Percentiles rank a stretch among this genome's conserved stretches.
These are phyloP conservation scores for Pezicula neosporulosa DNA, from an alignment of 2,329 filamentous ascomycete genomes.

Conservation along the genomic window DNA sequence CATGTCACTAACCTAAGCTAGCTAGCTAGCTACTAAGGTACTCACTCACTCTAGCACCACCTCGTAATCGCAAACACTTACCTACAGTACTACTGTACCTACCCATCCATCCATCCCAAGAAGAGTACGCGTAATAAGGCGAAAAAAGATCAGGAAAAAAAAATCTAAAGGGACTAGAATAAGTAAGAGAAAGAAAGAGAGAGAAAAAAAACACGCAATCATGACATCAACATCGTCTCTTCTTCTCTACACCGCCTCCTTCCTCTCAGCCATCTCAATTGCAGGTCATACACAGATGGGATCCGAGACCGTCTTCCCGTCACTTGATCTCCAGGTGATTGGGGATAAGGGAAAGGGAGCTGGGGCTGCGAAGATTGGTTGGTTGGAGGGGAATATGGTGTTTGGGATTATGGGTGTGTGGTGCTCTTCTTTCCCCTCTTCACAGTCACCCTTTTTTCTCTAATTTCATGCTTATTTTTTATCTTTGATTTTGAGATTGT, in stretches of 20 bases:
- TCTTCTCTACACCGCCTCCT: conserved; percentile 11
- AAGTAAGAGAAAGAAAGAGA: too few relatives aligned
- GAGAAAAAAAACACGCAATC: too few relatives aligned
- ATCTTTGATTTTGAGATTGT: background rate
- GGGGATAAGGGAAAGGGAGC: conserved; percentile 5
- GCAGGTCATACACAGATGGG: conserved; percentile 16
- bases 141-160: too few relatives aligned
- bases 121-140: too few relatives aligned
- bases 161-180: too few relatives aligned
- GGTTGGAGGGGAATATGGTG: conserved; percentile 11
- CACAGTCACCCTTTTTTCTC: background rate
- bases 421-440: background rate
- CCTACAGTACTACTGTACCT: too few relatives aligned
- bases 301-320: conserved; percentile 10
- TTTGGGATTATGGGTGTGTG: conserved; percentile 10
- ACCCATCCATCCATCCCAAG: too few relatives aligned
- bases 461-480: background rate
- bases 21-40: too few relatives aligned
- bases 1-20: too few relatives aligned
- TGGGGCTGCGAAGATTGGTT: conserved; percentile 10
- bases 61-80: too few relatives aligned
- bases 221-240: conserved; percentile 2
- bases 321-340: background rate
- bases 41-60: too few relatives aligned
- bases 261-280: background rate